phyloP scores from a whole-genome alignment of 2,329 filamentous ascomycete genomes.

The Paecilomyces sp. region DNA sequence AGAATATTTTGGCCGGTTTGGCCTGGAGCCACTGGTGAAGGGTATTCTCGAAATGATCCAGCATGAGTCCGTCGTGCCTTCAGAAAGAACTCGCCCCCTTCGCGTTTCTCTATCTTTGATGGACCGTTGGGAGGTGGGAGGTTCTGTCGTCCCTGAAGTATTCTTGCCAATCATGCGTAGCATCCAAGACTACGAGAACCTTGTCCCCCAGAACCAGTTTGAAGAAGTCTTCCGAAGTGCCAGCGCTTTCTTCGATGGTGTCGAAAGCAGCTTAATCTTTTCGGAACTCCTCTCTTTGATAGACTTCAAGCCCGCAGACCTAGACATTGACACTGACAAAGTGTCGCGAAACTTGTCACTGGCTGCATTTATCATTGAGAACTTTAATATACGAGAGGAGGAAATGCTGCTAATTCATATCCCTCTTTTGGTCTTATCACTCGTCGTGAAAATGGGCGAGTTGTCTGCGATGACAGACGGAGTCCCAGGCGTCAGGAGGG shows the following conservation, averaged over 20 bases:
- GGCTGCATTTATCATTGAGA: slow-evolving; percentile 71
- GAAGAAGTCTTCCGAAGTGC: slow-evolving; percentile 86
- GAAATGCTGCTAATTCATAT: slow-evolving; percentile 89
- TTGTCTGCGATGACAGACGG: slow-evolving; percentile 13
- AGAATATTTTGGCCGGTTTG: slow-evolving; percentile 76
- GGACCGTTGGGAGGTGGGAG: slow-evolving; percentile 97
- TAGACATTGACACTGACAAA: slow-evolving; percentile 43
- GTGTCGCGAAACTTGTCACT: slow-evolving; percentile 59
- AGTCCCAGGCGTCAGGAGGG: slow-evolving; percentile 10
- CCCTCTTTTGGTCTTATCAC: slow-evolving; percentile 64
- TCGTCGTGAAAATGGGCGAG: slow-evolving; percentile 44
- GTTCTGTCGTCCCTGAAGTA: slow-evolving; percentile 76
- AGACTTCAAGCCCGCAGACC: slow-evolving; percentile 43
- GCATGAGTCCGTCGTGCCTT: slow-evolving; percentile 44
- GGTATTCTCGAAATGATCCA: slow-evolving; percentile 73
- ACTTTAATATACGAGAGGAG: slow-evolving; percentile 92
- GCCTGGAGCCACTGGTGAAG: slow-evolving; percentile 64
- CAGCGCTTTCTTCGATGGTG: slow-evolving; percentile 93
- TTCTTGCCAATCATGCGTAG: slow-evolving; percentile 82
- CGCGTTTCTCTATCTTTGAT: slow-evolving; percentile 90
- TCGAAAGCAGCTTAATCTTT: slow-evolving; percentile 91
- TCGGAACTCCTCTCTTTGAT: slow-evolving; percentile 68
- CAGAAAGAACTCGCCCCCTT: slow-evolving; percentile 75
- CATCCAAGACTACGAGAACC: slow-evolving; percentile 65
- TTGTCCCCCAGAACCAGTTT: slow-evolving; percentile 63